Percentiles rank a stretch among this genome's conserved stretches.
These are phyloP conservation scores for Dovyalis caffra DNA, from an alignment of 345 rosid genomes.

Conservation along the genomic window DNA sequence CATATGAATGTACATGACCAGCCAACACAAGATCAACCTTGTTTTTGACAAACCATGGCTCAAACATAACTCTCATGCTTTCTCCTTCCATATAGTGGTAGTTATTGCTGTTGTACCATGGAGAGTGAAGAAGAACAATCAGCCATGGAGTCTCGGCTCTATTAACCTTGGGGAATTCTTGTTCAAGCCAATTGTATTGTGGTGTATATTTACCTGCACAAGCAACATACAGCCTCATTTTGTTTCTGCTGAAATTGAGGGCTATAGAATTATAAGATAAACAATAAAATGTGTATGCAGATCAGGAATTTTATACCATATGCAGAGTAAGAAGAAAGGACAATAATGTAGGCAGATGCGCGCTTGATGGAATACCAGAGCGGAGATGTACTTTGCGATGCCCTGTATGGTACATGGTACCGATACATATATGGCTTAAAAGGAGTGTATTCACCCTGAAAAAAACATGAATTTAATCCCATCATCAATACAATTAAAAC, in stretches of 20 bases:
- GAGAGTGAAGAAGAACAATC: conserved; percentile 35
- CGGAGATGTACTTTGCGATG: conserved; percentile 38
- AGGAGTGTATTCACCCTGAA: conserved; percentile 29
- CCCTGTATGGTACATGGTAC: conserved; percentile 29
- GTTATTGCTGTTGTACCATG: conserved; percentile 37
- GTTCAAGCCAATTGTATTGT: conserved; percentile 31
- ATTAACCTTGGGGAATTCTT: conserved; percentile 35
- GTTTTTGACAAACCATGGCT: conserved; percentile 34
- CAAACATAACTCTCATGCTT: conserved; percentile 36
- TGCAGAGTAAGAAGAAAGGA: conserved; percentile 43
- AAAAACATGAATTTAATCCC: not conserved
- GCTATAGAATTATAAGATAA: not conserved
- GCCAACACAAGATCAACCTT: conserved; percentile 41
- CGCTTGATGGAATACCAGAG: conserved; percentile 40
- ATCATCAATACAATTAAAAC: not conserved
- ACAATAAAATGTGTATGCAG: not conserved
- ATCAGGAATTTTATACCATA: conserved; percentile 21
- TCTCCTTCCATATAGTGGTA: conserved; percentile 49
- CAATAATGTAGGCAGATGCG: conserved; percentile 36
- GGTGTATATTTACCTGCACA: conserved; percentile 35
- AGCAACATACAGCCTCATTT: not conserved
- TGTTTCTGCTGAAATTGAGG: not conserved
- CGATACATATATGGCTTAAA: conserved; percentile 32
- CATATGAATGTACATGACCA: conserved; percentile 44
- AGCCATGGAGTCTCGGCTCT: conserved; percentile 42